Conservation (phyloP, 352 stramenopile species). For the Phytophthora cryptogea region DNA sequence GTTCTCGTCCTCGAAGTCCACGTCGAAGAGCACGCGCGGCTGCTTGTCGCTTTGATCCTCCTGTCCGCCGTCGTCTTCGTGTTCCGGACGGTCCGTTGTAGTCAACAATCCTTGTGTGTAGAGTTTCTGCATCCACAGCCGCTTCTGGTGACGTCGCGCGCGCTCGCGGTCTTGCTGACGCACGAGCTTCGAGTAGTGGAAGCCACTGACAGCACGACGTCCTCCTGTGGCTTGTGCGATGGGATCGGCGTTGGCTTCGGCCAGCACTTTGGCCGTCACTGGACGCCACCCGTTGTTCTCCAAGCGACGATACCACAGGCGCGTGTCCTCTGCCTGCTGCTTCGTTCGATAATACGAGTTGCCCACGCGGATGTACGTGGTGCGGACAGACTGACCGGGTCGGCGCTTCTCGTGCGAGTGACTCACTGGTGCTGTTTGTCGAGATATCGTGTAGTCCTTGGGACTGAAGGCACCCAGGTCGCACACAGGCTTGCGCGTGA, state of each 20-base stretch:
- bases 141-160: constrained; percentile 66
- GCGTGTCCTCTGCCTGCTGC: constrained; percentile 55
- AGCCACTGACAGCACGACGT: constrained; percentile 25
- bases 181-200: constrained; percentile 58
- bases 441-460: constrained; percentile 81
- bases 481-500: constrained; percentile 83
- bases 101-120: constrained; percentile 64
- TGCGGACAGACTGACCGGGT: constrained; percentile 14
- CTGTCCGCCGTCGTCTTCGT: constrained; percentile 15
- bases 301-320: constrained; percentile 84
- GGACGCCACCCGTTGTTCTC: constrained; percentile 93
- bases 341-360: constrained; percentile 69
- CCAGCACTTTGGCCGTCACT: constrained; percentile 82
- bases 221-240: constrained; percentile 53
- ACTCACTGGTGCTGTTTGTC: constrained; percentile 37
- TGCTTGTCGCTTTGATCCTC: constrained; percentile 10
- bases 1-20: constrained; percentile 70
- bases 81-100: constrained; percentile 18
- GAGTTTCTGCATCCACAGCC: constrained; percentile 82
- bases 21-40: constrained; percentile 47
- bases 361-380: constrained; percentile 72
- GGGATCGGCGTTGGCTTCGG: constrained; percentile 62
- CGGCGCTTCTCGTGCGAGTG: constrained; percentile 28
- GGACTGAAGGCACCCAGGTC: constrained; percentile 91
- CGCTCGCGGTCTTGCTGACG: constrained; percentile 58